Evolutionary conservation across 768 basidiomycete species (phyloP).

Genomic region (Collybiopsis confluens): DNA sequence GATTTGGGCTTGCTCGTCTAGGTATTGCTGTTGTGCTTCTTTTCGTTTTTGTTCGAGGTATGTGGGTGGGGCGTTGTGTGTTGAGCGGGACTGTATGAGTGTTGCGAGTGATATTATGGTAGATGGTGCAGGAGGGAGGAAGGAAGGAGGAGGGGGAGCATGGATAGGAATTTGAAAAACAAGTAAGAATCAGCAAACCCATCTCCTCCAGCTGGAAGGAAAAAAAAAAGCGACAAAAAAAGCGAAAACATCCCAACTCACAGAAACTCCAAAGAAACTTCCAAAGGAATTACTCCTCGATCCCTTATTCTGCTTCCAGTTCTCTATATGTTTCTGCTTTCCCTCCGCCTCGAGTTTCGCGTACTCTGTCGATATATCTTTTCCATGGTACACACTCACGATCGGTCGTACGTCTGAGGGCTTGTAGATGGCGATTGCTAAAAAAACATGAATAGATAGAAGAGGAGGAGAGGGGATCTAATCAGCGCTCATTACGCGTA

Average conservation of each 20-base stretch:
- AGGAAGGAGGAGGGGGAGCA: too few species aligned
- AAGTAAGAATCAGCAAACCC: too few species aligned
- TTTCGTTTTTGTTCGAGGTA: slow-evolving; percentile 50
- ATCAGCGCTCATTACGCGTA: too few species aligned
- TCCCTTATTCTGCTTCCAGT: slow-evolving; percentile 59
- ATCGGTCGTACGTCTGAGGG: slow-evolving; percentile 86
- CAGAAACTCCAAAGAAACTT: slow-evolving; percentile 35
- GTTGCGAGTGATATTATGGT: neutral
- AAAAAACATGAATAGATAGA: neutral
- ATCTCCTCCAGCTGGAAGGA: too few species aligned
- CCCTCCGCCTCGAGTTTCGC: slow-evolving; percentile 83
- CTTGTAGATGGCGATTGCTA: slow-evolving; percentile 91
- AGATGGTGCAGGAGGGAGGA: neutral
- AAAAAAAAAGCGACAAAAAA: neutral
- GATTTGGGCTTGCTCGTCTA: slow-evolving; percentile 48
- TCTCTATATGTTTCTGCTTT: slow-evolving; percentile 72
- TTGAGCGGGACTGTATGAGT: slow-evolving; percentile 13
- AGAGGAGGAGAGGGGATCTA: neutral
- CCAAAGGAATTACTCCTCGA: slow-evolving; percentile 25
- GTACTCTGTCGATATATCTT: slow-evolving; percentile 86
- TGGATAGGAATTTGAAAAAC: too few species aligned
- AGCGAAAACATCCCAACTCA: slow-evolving; percentile 8
- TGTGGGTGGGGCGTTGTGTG: slow-evolving; percentile 35
- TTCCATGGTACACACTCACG: slow-evolving; percentile 77
- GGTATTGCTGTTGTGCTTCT: slow-evolving; percentile 47